Percentiles rank a stretch among this genome's conserved stretches.
Evolutionary conservation across 2,329 filamentous ascomycete genomes (phyloP).

Genomic region (Aspergillus awamori): DNA sequence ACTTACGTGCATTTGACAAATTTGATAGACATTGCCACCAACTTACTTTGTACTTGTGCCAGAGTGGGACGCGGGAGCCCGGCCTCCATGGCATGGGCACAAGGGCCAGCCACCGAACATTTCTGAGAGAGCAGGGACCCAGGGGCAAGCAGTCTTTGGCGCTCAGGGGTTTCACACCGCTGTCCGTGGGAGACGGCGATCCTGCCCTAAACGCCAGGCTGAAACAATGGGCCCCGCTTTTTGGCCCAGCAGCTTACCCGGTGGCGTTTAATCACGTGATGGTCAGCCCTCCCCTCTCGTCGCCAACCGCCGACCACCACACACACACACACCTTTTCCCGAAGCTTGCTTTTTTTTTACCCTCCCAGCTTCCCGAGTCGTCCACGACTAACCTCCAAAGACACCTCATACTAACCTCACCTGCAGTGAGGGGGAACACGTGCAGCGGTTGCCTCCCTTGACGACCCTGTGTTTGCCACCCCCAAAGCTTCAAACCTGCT

Average conservation of each 20-base stretch:
- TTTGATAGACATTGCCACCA: not conserved
- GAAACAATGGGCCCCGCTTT: constrained; percentile 14
- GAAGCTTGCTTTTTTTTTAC: not conserved
- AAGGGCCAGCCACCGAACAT: constrained; percentile 5
- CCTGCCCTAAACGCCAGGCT: constrained; percentile 15
- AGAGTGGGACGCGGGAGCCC: not conserved
- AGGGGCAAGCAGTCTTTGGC: constrained; percentile 15
- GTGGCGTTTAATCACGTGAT: constrained; percentile 14
- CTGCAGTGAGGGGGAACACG: constrained; percentile 8
- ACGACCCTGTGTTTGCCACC: constrained; percentile 2
- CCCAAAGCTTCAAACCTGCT: not conserved
- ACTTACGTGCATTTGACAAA: not conserved
- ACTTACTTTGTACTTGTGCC: not conserved
- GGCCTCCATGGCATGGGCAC: constrained; percentile 1
- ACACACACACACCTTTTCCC: not conserved
- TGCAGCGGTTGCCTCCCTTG: not conserved
- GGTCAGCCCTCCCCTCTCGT: not conserved
- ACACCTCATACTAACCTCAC: constrained; percentile 1
- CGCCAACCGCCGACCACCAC: constrained; percentile 3
- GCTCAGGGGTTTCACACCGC: constrained; percentile 19
- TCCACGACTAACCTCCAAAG: not conserved
- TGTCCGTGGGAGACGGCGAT: constrained; percentile 17
- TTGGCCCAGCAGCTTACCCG: constrained; percentile 1
- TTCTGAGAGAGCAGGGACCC: constrained; percentile 16
- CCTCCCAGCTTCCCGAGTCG: not conserved